Conservation (phyloP, 371 early-diverging fungal genomes). For the Haplosporangium sp. region DNA sequence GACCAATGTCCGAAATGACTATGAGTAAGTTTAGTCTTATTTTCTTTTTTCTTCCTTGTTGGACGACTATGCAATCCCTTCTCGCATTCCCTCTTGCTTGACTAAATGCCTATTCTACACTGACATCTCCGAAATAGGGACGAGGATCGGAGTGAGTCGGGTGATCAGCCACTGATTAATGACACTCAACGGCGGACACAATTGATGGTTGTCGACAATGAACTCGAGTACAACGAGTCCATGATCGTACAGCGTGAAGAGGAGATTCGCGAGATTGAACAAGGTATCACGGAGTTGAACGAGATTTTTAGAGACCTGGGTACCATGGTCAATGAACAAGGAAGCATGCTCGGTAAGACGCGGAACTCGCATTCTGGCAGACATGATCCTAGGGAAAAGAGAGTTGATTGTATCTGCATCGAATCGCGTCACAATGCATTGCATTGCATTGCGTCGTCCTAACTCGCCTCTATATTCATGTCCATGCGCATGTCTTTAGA, state of each 20-base stretch:
- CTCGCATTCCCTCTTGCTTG: neutral
- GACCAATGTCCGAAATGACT: constrained; percentile 57
- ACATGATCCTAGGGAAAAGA: no score
- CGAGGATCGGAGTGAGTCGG: constrained; percentile 66
- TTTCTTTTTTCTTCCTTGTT: neutral
- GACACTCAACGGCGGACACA: constrained; percentile 75
- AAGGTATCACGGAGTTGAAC: constrained; percentile 91
- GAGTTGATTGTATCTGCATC: no score
- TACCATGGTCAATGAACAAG: constrained; percentile 95
- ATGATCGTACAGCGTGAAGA: constrained; percentile 93
- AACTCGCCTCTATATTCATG: neutral
- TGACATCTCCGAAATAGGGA: constrained; percentile 21
- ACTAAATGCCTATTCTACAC: no score
- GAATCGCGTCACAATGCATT: neutral
- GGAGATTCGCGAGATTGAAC: constrained; percentile 93
- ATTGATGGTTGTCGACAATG: constrained; percentile 85
- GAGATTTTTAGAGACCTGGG: constrained; percentile 97
- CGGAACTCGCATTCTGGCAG: neutral
- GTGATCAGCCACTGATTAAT: constrained; percentile 70
- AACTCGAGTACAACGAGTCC: constrained; percentile 92
- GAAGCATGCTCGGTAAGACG: constrained; percentile 85
- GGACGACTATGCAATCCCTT: no score
- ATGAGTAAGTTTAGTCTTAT: constrained; percentile 39
- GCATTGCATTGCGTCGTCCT: neutral
- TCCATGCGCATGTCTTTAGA: constrained; percentile 57